These are phyloP conservation scores for Pelargonium australe DNA, from an alignment of 441 rosid genomes.

Conservation along the genomic window DNA sequence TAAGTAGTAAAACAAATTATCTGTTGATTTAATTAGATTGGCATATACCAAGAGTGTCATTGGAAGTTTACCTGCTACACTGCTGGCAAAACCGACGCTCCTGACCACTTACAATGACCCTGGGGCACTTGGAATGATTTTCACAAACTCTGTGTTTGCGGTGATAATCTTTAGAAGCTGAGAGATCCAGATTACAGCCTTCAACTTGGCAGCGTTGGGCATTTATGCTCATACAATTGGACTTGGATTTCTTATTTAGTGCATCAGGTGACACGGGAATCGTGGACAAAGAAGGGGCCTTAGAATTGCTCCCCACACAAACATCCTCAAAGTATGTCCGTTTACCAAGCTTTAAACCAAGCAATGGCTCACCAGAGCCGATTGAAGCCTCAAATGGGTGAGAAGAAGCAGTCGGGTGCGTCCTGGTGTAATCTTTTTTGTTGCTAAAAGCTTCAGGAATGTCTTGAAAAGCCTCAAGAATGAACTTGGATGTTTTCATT, in stretches of 20 bases:
- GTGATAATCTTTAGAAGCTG: conserved; percentile 75
- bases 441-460: conserved; percentile 31
- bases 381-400: conserved; percentile 14
- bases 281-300: conserved; percentile 12
- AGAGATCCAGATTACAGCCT: conserved; percentile 76
- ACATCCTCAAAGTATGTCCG: conserved; percentile 28
- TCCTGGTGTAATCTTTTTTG: conserved; percentile 34
- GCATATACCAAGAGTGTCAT: not conserved
- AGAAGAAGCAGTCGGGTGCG: conserved; percentile 26
- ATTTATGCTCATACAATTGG: conserved; percentile 37
- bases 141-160: conserved; percentile 77
- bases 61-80: conserved; percentile 64
- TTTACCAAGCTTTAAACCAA: conserved; percentile 75
- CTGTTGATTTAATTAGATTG: not conserved
- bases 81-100: conserved; percentile 95
- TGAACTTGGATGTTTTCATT: conserved; percentile 35
- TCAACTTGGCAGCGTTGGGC: conserved; percentile 64
- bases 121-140: conserved; percentile 70
- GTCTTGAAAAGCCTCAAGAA: conserved; percentile 38
- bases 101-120: conserved; percentile 61
- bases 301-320: conserved; percentile 15
- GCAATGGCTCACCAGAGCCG: conserved; percentile 36
- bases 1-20: not conserved
- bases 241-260: conserved; percentile 50
- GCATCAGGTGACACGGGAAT: conserved; percentile 30